Evolutionary conservation across 2,329 filamentous ascomycete species (phyloP), one percentile per base, ranked within the genome.

Genomic region (Teratosphaeriaceae sp.): DNA sequence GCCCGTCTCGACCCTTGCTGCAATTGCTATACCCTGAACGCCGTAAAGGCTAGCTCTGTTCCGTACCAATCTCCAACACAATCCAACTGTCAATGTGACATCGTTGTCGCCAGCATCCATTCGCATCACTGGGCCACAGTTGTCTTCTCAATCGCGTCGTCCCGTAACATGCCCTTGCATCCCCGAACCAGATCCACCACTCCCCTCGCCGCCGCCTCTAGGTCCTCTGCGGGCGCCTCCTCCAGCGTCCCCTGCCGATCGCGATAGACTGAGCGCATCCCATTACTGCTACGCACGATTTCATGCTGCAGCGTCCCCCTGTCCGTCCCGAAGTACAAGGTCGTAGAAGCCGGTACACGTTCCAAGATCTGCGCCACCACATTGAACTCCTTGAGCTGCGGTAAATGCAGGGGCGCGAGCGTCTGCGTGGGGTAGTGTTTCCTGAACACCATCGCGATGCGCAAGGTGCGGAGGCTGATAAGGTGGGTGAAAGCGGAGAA

Each of bases 351-450:
- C 6, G 53, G 49, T 11, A 54, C 30, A 12, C 49, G 46, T 29
- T 51, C 46, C 18, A 54, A 34, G 12, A 53, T 43, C 38, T 55
- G 51, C 33, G 40, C 30, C 7, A 50, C 42, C 11, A 51, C 39
- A 23, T 43, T 45, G 34, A 36, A 41, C 13, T 43, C 40, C 1
- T 30, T 29, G 18, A 41, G 30, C 19, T 42, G 23, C 2, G 37
- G 20, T 12, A 45, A 36, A 9, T 41, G 42, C 29, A 47, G 20
- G 6, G 45, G 38, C 1, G 45, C 30, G 6, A 47, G 45, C 18
- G 16, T 29, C 34, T 44, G 38, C 2, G 20, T 33, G 22, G 22
- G 20, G 19, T 42, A 44, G 13, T 38, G 31, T 27, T 39, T 33
- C 18, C 35, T 31, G 44, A 42, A 40, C 19, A 42, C n/a, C 38